Percentiles rank a stretch among this genome's conserved stretches.
Conservation (phyloP, 148 eudicot species). For the Chenopodium formosanum region DNA sequence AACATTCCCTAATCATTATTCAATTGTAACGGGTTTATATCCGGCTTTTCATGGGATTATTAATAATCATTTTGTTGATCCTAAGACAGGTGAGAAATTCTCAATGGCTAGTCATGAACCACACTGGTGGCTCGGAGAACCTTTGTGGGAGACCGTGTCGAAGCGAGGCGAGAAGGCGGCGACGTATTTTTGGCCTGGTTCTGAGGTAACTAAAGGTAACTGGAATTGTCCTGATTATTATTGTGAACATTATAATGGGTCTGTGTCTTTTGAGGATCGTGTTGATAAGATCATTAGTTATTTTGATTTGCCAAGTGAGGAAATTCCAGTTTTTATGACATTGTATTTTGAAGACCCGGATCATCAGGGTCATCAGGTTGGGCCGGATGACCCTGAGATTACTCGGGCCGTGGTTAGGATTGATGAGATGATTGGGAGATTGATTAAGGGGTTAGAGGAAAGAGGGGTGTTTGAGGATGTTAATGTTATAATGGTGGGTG, state of each 20-base stretch:
- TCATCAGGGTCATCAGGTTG: constrained; percentile 89
- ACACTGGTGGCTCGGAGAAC: constrained; percentile 89
- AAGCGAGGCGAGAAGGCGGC: constrained; percentile 67
- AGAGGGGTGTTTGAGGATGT: constrained; percentile 90
- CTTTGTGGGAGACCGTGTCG: constrained; percentile 71
- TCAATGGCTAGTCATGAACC: constrained; percentile 75
- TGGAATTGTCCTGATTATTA: constrained; percentile 67
- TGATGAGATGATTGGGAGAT: constrained; percentile 71
- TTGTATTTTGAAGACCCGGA: constrained; percentile 94
- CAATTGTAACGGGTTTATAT: constrained; percentile 80
- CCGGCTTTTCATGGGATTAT: constrained; percentile 79
- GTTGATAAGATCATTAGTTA: constrained; percentile 64
- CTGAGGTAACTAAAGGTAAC: constrained; percentile 63
- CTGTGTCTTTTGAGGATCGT: constrained; percentile 79
- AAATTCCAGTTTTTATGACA: constrained; percentile 74
- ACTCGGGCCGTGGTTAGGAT: constrained; percentile 65
- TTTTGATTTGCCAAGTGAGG: constrained; percentile 55
- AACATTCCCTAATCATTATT: constrained; percentile 88
- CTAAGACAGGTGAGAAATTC: constrained; percentile 41
- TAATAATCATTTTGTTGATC: constrained; percentile 62
- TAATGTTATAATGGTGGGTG: constrained; percentile 69
- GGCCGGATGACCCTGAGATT: constrained; percentile 82
- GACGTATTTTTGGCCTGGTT: constrained; percentile 86
- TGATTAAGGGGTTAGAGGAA: constrained; percentile 72
- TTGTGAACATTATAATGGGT: constrained; percentile 55